A percentile compares a stretch with the other conserved stretches of the same genome.
Evolutionary conservation across 495 filamentous ascomycete genomes (phyloP).

Genomic region (Durotheca rogersii): DNA sequence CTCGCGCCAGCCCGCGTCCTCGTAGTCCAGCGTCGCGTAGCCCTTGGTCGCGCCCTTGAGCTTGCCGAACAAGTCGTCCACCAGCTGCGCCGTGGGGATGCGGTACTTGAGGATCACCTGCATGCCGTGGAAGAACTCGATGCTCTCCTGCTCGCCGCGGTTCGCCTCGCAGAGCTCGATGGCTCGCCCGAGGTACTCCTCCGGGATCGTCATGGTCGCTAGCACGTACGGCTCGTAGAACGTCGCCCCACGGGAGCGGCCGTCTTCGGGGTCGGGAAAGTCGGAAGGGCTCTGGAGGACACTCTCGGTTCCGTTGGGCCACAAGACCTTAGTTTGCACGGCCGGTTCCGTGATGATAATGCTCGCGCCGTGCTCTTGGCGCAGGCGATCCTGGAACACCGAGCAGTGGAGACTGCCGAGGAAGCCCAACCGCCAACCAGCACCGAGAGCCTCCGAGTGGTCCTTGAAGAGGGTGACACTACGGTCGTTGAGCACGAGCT

Average conservation of each 20-base stretch:
- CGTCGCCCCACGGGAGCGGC: slow-evolving; percentile 52
- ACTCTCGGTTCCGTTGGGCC: slow-evolving; percentile 66
- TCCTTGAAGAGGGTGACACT: slow-evolving; percentile 94
- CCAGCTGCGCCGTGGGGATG: slow-evolving; percentile 80
- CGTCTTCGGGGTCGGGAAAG: slow-evolving; percentile 75
- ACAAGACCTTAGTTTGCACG: slow-evolving; percentile 85
- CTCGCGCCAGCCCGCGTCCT: slow-evolving; percentile 84
- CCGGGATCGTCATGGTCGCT: slow-evolving; percentile 85
- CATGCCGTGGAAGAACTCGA: slow-evolving; percentile 89
- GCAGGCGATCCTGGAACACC: slow-evolving; percentile 94
- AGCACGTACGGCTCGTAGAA: slow-evolving; percentile 84
- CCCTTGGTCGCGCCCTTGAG: slow-evolving; percentile 80
- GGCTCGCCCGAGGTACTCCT: slow-evolving; percentile 89
- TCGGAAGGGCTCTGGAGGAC: slow-evolving; percentile 81
- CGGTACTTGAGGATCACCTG: slow-evolving; percentile 96
- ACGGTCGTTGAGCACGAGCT: slow-evolving; percentile 90
- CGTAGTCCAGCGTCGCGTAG: slow-evolving; percentile 85
- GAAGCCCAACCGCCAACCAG: slow-evolving; percentile 92
- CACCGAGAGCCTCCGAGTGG: slow-evolving; percentile 86
- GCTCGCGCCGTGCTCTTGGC: slow-evolving; percentile 89
- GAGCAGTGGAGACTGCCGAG: slow-evolving; percentile 96
- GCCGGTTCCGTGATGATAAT: slow-evolving; percentile 97
- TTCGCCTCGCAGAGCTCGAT: slow-evolving; percentile 94
- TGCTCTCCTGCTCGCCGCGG: slow-evolving; percentile 77
- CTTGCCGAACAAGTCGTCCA: slow-evolving; percentile 97